phyloP scores from a whole-genome alignment of 371 early-diverging fungal genomes.

The Neoconidiobolus thromboides region DNA sequence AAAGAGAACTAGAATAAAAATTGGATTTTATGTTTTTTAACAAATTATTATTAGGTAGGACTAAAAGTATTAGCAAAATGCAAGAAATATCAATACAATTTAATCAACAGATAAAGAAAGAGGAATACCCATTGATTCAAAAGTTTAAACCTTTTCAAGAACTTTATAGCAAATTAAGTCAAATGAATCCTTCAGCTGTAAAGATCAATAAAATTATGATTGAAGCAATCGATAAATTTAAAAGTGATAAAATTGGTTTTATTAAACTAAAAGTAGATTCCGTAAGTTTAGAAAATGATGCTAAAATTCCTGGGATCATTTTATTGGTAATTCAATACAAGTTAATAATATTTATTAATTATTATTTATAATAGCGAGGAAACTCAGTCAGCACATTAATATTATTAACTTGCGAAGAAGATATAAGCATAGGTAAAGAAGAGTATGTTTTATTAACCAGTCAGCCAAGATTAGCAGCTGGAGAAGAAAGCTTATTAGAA shows the following conservation, averaged over 20 bases:
- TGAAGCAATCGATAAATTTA: background rate
- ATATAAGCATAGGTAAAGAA: background rate
- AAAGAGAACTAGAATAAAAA: no score
- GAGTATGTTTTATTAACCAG: conserved; percentile 40
- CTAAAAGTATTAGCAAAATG: no score
- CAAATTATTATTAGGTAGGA: no score
- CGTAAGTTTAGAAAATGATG: background rate
- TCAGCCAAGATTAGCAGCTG: conserved; percentile 57
- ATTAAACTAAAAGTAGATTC: background rate
- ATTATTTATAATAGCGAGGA: background rate
- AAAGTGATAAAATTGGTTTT: conserved; percentile 2
- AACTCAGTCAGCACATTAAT: background rate
- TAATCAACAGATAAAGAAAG: no score
- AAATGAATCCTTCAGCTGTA: no score
- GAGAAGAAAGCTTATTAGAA: conserved; percentile 35
- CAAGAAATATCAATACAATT: no score
- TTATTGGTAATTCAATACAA: background rate
- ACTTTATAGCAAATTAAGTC: no score
- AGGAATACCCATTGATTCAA: no score
- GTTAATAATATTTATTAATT: background rate
- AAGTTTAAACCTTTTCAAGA: no score
- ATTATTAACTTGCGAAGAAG: background rate
- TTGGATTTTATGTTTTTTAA: no score
- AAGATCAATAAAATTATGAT: no score
- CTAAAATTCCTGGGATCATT: background rate